Evolutionary conservation across 108 stramenopile genomes (phyloP).

Genomic region (Nitzschia putrida): DNA sequence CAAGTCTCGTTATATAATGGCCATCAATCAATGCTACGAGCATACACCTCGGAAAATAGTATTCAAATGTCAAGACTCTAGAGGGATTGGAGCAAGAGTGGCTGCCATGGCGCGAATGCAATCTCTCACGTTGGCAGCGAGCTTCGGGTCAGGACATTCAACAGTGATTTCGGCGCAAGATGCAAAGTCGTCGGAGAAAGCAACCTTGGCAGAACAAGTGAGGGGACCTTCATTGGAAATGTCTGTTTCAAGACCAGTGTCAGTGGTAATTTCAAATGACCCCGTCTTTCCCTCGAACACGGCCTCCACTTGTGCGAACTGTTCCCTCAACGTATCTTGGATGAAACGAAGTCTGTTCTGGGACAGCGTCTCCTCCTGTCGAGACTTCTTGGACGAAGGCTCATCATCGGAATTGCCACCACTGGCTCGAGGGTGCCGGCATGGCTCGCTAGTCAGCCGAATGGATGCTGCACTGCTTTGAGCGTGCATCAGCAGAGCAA

Average conservation of each 20-base stretch:
- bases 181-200: constrained; percentile 51
- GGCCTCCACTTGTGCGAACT: constrained; percentile 79
- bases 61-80: neutral
- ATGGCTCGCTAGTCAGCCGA: constrained; percentile 82
- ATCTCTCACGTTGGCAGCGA: constrained; percentile 72
- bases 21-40: neutral
- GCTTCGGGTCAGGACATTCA: constrained; percentile 72
- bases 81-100: constrained; percentile 43
- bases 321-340: constrained; percentile 64
- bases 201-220: constrained; percentile 62
- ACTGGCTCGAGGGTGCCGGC: constrained; percentile 57
- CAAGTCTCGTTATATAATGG: constrained; percentile 23
- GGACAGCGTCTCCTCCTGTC: constrained; percentile 11
- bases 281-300: constrained; percentile 72
- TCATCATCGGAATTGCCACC: constrained; percentile 24
- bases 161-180: constrained; percentile 69
- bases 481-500: constrained; percentile 89
- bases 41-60: neutral
- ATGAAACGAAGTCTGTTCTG: constrained; percentile 58
- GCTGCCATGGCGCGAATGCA: constrained; percentile 64
- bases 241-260: constrained; percentile 47
- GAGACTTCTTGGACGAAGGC: constrained; percentile 38
- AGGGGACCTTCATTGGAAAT: constrained; percentile 40
- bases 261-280: constrained; percentile 75
- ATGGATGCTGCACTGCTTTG: constrained; percentile 89